Evolutionary conservation across 2,329 filamentous ascomycete genomes (phyloP).

Genomic region (Hypoxylon sp.): DNA sequence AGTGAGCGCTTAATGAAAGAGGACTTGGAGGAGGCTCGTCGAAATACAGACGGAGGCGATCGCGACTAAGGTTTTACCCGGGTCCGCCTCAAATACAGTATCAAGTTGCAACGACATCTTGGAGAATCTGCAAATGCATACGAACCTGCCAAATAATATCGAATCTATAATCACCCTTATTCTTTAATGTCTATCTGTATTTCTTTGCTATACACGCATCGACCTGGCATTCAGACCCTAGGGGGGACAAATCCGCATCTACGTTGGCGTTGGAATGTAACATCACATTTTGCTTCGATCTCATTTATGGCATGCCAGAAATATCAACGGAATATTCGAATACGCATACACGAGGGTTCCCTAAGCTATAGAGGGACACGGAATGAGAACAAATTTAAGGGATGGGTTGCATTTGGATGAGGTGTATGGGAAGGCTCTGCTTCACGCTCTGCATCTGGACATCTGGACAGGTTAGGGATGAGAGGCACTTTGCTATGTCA

Average conservation of each 20-base stretch:
- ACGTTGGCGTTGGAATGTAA: slow-evolving; percentile 37
- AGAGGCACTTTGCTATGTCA: slow-evolving; percentile 11
- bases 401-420: slow-evolving; percentile 30
- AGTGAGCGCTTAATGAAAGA: slow-evolving; percentile 66
- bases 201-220: slow-evolving; percentile 18
- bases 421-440: slow-evolving; percentile 20
- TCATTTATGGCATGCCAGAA: slow-evolving; percentile 26
- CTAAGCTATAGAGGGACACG: slow-evolving; percentile 15
- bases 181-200: slow-evolving; percentile 31
- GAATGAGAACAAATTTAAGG: slow-evolving; percentile 1
- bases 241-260: slow-evolving; percentile 28
- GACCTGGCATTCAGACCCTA: slow-evolving; percentile 21
- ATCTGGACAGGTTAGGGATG: slow-evolving; percentile 26
- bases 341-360: slow-evolving; percentile 19
- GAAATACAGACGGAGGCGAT: slow-evolving; percentile 31
- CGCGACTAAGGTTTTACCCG: slow-evolving; percentile 14
- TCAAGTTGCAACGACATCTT: neutral
- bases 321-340: slow-evolving; percentile 12
- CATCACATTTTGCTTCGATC: slow-evolving; percentile 20
- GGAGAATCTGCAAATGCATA: slow-evolving; percentile 11
- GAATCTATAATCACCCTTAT: slow-evolving; percentile 19
- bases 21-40: slow-evolving; percentile 57
- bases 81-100: neutral
- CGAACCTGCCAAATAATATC: neutral
- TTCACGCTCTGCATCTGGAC: slow-evolving; percentile 25